These are phyloP conservation scores for Ophiocordyceps camponoti-saundersi DNA, from an alignment of 2,329 filamentous ascomycete genomes.

Conservation along the genomic window DNA sequence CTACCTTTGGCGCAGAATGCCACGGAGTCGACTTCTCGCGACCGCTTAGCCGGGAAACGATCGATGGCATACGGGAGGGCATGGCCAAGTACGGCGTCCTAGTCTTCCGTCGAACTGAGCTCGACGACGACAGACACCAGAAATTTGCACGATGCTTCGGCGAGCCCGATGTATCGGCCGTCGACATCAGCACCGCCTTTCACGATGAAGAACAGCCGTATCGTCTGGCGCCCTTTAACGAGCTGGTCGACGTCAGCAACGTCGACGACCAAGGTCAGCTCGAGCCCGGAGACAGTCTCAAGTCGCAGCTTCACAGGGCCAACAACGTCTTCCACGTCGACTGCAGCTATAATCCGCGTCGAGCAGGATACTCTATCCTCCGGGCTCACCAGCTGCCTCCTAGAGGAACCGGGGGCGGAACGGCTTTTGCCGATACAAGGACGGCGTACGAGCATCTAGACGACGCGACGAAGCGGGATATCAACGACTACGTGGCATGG, in stretches of 20 bases:
- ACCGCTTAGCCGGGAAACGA: not conserved
- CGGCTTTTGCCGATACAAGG: constrained; percentile 1
- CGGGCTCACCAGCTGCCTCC: not conserved
- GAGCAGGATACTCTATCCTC: not conserved
- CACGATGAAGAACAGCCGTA: not conserved
- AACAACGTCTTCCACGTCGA: constrained; percentile 1
- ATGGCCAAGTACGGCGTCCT: constrained; percentile 1
- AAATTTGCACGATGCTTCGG: not conserved
- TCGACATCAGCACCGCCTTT: not conserved
- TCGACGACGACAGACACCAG: not conserved
- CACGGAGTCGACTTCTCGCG: not conserved
- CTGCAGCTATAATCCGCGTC: not conserved
- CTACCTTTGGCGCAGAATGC: constrained; percentile 1
- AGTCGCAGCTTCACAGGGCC: not conserved
- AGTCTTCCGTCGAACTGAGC: not conserved
- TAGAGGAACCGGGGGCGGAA: not conserved
- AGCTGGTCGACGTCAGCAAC: not conserved
- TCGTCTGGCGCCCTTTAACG: not conserved
- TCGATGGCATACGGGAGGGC: not conserved
- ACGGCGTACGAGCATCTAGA: not conserved
- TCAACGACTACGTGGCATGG: not conserved
- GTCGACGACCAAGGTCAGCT: not conserved
- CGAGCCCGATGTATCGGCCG: not conserved
- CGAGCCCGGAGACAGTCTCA: not conserved
- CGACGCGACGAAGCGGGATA: not conserved